These are phyloP conservation scores for Panus rudis DNA, from an alignment of 768 basidiomycete genomes.

Conservation along the genomic window DNA sequence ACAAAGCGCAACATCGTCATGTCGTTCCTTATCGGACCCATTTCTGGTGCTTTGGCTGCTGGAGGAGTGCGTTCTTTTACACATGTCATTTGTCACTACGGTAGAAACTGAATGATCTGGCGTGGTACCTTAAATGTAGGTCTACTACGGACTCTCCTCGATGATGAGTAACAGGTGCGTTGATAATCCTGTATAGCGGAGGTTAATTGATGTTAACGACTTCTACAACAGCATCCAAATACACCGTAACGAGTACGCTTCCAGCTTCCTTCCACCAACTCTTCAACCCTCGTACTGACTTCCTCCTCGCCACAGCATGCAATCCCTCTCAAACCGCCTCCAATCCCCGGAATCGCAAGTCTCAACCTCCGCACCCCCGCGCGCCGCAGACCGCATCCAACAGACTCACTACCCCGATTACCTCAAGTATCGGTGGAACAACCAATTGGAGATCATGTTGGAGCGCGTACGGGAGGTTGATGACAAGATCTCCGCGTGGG, in stretches of 20 bases:
- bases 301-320: too few species aligned
- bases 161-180: too few species aligned
- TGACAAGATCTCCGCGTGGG: conserved; percentile 16
- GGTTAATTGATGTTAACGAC: too few species aligned
- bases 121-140: conserved; percentile 7
- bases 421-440: conserved; percentile 23
- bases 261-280: too few species aligned
- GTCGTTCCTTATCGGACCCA: conserved; percentile 18
- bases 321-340: conserved; percentile 16
- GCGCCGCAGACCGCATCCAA: conserved; percentile 19
- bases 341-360: conserved; percentile 14
- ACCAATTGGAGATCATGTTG: conserved; percentile 20
- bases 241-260: too few species aligned
- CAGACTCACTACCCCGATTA: conserved; percentile 17
- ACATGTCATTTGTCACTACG: background rate
- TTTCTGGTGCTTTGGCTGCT: conserved; percentile 18
- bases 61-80: conserved; percentile 16
- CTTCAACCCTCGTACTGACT: too few species aligned
- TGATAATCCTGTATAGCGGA: too few species aligned
- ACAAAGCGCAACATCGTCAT: conserved; percentile 4
- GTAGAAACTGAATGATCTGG: background rate
- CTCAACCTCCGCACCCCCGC: conserved; percentile 12
- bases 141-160: conserved; percentile 23
- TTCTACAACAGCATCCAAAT: too few species aligned
- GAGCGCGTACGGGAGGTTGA: conserved; percentile 14